Evolutionary conservation across 805 yeast species (phyloP), one percentile per base, ranked within the genome.

Genomic region (Spencermartinsiella europaea): DNA sequence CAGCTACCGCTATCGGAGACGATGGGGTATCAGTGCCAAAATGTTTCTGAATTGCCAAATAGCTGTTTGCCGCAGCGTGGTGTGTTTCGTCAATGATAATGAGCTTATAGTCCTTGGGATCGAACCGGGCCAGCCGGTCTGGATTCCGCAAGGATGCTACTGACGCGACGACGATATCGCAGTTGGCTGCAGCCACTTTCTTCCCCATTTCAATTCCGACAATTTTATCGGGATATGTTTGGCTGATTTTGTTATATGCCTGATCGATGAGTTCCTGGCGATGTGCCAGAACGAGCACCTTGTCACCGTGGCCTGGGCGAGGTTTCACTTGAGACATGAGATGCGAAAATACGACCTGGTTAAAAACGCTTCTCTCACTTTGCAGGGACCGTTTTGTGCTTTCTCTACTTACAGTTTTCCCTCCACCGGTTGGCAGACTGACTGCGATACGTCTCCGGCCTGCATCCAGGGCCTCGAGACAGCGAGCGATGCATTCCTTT

Each of bases 341-440:
- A 21, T 58, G 53, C 3, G 61, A 40, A 27, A 50, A 51, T 34
- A 52, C 49, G 37, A 46, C 42, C 39, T 33, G 22, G 8, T 22
- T 44, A 22, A 33, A 25, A 20, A n/a, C 25, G 4, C 3, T 14
- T 25, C n/a, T n/a, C 33, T 12, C 10, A 39, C 20, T 19, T 5
- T 22, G 21, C 86, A 80, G 10, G 88, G 31, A 25, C 31, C 31
- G 12, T 7, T 12, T 25, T 7, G 7, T 7, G 31, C 31, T 7
- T 12, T 25, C 12, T 12, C 7, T 25, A 25, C 31, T 7, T 25
- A 25, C 87, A 0, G 97, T 90, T 57, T 90, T 90, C 3, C 98
- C 98, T 10, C 95, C 93, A 0, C 98, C 98, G 0, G 98, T 91
- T 12, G 96, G 95, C 34, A 90, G 63, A 22, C 88, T 83, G 1